A percentile compares a stretch with the other conserved stretches of the same genome.
Evolutionary conservation across 148 eudicot genomes (phyloP).

Genomic region (Rhododendron simsii): DNA sequence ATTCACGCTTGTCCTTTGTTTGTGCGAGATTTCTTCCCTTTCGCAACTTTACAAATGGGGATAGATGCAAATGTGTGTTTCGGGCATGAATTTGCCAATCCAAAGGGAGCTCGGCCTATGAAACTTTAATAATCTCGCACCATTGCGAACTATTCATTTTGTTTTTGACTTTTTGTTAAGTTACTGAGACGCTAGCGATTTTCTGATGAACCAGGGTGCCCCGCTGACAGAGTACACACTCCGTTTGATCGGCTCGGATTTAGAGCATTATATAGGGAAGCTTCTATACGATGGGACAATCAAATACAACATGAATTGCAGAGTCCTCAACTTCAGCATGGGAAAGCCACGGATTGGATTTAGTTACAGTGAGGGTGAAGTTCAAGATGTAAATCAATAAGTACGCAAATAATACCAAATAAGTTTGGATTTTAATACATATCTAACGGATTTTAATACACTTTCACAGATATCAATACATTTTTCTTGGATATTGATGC

Average conservation of each 20-base stretch:
- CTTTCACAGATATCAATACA: too few relatives aligned
- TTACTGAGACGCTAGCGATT: constrained; percentile 2
- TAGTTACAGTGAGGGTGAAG: constrained; percentile 48
- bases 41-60: not conserved
- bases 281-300: constrained; percentile 77
- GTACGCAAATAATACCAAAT: not conserved
- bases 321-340: constrained; percentile 88
- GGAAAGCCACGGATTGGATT: constrained; percentile 86
- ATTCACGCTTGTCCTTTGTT: not conserved
- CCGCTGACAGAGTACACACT: constrained; percentile 87
- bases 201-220: constrained; percentile 60
- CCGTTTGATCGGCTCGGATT: constrained; percentile 82
- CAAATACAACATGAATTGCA: constrained; percentile 82
- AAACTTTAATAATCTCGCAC: not conserved
- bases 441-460: too few relatives aligned
- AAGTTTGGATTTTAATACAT: too few relatives aligned
- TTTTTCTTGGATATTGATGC: too few relatives aligned
- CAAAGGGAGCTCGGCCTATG: not conserved
- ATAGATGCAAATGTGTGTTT: not conserved
- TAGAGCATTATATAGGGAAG: constrained; percentile 91
- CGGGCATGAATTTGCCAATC: not conserved
- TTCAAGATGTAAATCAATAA: constrained; percentile 40
- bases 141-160: not conserved
- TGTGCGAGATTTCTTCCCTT: not conserved
- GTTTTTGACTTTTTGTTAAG: not conserved